phyloP scores from a whole-genome alignment of 805 yeast species.

The Candida sakaeoensis region DNA sequence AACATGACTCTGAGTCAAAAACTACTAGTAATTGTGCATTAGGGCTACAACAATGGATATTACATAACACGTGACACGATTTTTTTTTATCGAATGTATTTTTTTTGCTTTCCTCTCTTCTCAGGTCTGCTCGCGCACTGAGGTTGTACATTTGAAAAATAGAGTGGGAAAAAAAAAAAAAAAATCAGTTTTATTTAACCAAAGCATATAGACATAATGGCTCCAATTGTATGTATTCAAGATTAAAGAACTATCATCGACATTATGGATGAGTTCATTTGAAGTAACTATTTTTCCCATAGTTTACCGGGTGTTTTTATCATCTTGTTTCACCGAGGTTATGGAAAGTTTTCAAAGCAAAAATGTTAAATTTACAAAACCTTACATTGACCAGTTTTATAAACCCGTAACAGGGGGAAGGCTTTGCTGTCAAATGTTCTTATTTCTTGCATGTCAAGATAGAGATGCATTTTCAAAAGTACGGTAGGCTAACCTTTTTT shows the following conservation, averaged over 20 bases:
- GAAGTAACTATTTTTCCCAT: constrained; percentile 9
- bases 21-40: constrained; percentile 2
- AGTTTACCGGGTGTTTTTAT: constrained; percentile 6
- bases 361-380: neutral
- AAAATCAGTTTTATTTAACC: neutral
- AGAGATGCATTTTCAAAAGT: constrained; percentile 25
- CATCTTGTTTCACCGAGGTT: neutral
- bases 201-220: constrained; percentile 47
- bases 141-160: too few relatives aligned
- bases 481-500: constrained; percentile 71
- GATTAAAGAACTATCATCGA: constrained; percentile 33
- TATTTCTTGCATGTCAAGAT: constrained; percentile 11
- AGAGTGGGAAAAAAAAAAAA: too few relatives aligned
- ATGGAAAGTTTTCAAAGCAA: neutral
- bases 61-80: neutral
- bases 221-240: constrained; percentile 81
- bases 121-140: too few relatives aligned
- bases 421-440: constrained; percentile 46
- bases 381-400: constrained; percentile 3
- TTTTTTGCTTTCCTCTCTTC: too few relatives aligned
- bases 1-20: constrained; percentile 5
- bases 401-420: constrained; percentile 10
- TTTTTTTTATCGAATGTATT: neutral
- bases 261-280: constrained; percentile 11
- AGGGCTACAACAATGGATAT: neutral